Base-by-base conservation (phyloP, 2,329 filamentous ascomycete genomes). In the Tothia fuscella region DNA sequence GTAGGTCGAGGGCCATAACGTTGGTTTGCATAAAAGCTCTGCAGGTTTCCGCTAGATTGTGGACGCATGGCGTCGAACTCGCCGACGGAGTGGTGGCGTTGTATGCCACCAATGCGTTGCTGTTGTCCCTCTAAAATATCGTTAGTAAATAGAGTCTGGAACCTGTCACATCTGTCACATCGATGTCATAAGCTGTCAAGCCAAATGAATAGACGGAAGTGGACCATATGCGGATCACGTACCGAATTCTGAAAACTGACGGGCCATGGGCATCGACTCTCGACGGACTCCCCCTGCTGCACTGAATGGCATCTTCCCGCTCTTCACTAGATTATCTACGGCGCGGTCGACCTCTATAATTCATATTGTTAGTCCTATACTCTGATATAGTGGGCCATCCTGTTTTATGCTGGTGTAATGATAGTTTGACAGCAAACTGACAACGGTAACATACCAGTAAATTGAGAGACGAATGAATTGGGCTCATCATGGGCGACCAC, bases 261-360 rank as follows among this genome's bases (percentile, higher is more conserved):
- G 71, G 19, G 25, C 1, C 25, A 55, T 70, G 68, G 45, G 67
- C 65, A 3, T 37, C 22, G 56, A 67, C 66, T 56, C 72, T 48
- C 51, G 50, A 45, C 54, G 49, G 31, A 54, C 52, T 14, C 56
- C 77, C n/a, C n/a, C n/a, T n/a, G n/a, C n/a, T n/a, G n/a, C n/a
- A n/a, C n/a, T n/a, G 64, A 89, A 91, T 12, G 44, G 44, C 66
- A 88, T 80, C 71, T 96, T 96, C 56, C 88, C 88, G 61, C 88
- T 94, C 74, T 96, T 96, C 56, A 89, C 75, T 47, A 98, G 75
- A 63, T 96, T 96, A 57, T 96, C 91, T 56, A 89, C 79, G 52
- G 89, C 89, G 59, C 89, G 82, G 51, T 96, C 91, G 54, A 98
- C 87, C 76, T 98, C 91, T 94, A 57, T 41, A n/a, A 13, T 9